Base-by-base conservation (phyloP, 306 rosid genomes). In the Acacia crassicarpa region DNA sequence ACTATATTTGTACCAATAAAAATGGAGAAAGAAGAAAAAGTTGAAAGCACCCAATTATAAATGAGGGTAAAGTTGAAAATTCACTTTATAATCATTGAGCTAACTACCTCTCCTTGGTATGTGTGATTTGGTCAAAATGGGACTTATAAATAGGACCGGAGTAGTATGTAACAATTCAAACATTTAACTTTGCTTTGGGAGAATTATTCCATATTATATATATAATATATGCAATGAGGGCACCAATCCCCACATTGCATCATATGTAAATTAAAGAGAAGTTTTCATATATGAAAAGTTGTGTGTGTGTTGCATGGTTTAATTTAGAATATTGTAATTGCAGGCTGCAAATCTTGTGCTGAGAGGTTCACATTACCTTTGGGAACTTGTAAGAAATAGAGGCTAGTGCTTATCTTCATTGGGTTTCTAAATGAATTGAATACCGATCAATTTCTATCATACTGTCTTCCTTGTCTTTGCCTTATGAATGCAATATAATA, bases 221-320 rank as follows among this genome's bases (percentile, higher is more conserved):
- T 49, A 49, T 49, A 53, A 19, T 23, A 70, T 74, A 53, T 75
- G 38, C 58, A 48, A 65, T 72, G 62, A 4, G 62, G 23, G 44
- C 83, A 81, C 51, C 68, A 67, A 66, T 85, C 70, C 81, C 88
- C 72, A 67, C 46, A 46, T 58, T 81, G 62, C 70, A 74, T 73
- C 23, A 22, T 58, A 58, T n/a, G 10, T 20, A 54, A 54, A 54
- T n/a, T 54, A 54, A 54, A 54, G 20, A 54, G 62, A 53, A 53
- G 23, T 53, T 53, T 35, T 53, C 10, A 20, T 54, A 54, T 20
- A 7, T 54, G 78, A 76, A 86, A 83, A 73, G 66, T 72, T 45
- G 38, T 3, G 20, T 32, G 11, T 61, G 32, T 54, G 32, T 15
- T 49, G 75, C 43, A 45, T 76, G 40, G 71, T 1, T 45, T 69